These are phyloP conservation scores for Lophium mytilinum DNA, from an alignment of 495 filamentous ascomycete genomes.

Conservation along the genomic window DNA sequence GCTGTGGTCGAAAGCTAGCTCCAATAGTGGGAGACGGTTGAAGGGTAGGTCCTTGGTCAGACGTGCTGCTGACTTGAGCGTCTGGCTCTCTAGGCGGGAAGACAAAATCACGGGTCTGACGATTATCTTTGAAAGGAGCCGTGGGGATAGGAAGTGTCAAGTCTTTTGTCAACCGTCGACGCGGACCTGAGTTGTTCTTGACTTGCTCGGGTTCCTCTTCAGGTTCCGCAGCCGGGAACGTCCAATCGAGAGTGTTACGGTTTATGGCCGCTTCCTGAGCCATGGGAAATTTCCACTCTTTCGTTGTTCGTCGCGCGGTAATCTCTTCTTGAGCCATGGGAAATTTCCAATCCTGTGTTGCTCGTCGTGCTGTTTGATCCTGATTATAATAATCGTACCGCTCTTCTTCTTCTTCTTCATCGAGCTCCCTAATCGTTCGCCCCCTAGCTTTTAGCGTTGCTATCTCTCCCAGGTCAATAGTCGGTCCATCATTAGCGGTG, in stretches of 20 bases:
- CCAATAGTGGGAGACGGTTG: slow-evolving; percentile 21
- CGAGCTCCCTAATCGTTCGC: slow-evolving; percentile 29
- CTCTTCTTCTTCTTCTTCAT: slow-evolving; percentile 32
- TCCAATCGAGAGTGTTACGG: slow-evolving; percentile 41
- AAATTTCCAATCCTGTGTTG: slow-evolving; percentile 1
- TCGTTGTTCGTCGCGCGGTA: slow-evolving; percentile 24
- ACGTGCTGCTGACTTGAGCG: slow-evolving; percentile 1
- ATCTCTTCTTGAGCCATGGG: slow-evolving; percentile 22
- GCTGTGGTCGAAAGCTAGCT: slow-evolving; percentile 26
- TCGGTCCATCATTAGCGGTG: slow-evolving; percentile 46
- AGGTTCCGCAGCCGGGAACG: slow-evolving; percentile 20
- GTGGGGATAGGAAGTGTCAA: slow-evolving; percentile 1
- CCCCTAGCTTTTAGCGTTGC: slow-evolving; percentile 45
- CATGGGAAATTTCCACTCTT: slow-evolving; percentile 38
- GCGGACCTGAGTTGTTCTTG: slow-evolving; percentile 2
- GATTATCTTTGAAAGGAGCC: slow-evolving; percentile 6
- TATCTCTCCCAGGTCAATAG: slow-evolving; percentile 24
- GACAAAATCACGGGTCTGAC: slow-evolving; percentile 18
- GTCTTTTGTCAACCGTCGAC: slow-evolving; percentile 14
- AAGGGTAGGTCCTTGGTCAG: slow-evolving; percentile 14
- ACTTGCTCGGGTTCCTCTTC: slow-evolving; percentile 9
- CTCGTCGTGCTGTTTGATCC: slow-evolving; percentile 7
- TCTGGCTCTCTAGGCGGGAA: slow-evolving; percentile 13
- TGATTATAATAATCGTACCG: slow-evolving; percentile 19
- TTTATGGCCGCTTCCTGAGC: slow-evolving; percentile 39